Percentiles rank a stretch among this genome's conserved stretches.
phyloP scores from a whole-genome alignment of 257 asterid species.

The Verbascum thapsus region DNA sequence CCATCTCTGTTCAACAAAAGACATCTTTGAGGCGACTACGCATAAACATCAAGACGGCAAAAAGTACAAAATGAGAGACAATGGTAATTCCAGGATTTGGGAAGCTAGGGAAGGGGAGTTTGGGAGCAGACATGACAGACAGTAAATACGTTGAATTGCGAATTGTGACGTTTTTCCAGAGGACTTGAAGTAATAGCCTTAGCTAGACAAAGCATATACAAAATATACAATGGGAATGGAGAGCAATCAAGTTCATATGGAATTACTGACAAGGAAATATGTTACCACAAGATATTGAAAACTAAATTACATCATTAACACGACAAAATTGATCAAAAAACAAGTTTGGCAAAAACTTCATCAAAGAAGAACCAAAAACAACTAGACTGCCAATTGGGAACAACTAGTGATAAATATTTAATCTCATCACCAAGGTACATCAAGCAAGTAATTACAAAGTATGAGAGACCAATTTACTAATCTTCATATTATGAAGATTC shows the following conservation, averaged over 20 bases:
- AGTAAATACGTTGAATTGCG: not conserved
- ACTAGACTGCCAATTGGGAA: too few relatives aligned
- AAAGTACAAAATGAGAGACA: too few relatives aligned
- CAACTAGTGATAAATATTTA: too few relatives aligned
- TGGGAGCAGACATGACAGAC: not conserved
- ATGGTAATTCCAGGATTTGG: conserved; percentile 10
- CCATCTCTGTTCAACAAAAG: too few relatives aligned
- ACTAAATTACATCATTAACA: too few relatives aligned
- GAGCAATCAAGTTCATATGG: conserved; percentile 2
- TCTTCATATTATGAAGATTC: not conserved
- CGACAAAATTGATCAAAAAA: too few relatives aligned
- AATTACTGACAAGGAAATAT: not conserved
- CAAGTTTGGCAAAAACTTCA: too few relatives aligned
- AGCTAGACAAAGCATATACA: conserved; percentile 9
- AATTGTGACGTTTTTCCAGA: not conserved
- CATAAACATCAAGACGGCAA: too few relatives aligned
- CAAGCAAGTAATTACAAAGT: too few relatives aligned
- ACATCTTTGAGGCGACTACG: too few relatives aligned
- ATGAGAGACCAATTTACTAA: not conserved
- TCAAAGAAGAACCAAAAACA: too few relatives aligned
- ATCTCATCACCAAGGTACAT: too few relatives aligned
- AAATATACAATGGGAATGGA: not conserved
- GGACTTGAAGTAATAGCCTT: conserved; percentile 5
- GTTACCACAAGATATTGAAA: not conserved
- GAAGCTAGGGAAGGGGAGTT: conserved; percentile 13